These are phyloP conservation scores for Eucalyptus sp. DNA, from an alignment of 345 rosid species.

Conservation along the genomic window DNA sequence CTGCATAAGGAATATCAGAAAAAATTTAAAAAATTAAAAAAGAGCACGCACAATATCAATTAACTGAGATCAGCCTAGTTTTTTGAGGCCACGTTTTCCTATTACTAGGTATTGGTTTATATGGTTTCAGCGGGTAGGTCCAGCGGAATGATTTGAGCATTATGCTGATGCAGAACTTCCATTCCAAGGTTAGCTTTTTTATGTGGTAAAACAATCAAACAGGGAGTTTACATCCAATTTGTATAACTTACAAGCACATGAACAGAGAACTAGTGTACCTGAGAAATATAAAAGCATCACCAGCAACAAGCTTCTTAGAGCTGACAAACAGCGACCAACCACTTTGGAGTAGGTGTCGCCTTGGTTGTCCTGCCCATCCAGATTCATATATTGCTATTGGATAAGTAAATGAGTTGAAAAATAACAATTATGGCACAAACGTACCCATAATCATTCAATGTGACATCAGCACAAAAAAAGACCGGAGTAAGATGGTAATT, in stretches of 20 bases:
- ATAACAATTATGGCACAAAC: neutral
- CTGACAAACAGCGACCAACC: constrained; percentile 61
- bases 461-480: neutral
- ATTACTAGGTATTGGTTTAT: neutral
- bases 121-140: neutral
- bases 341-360: constrained; percentile 58
- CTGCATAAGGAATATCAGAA: constrained; percentile 4
- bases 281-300: constrained; percentile 58
- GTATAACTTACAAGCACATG: neutral
- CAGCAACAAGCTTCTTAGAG: constrained; percentile 55
- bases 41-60: neutral
- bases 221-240: neutral
- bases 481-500: neutral
- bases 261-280: constrained; percentile 11
- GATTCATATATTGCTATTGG: neutral
- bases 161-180: neutral
- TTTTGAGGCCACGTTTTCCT: neutral
- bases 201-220: neutral
- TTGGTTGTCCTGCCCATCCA: constrained; percentile 38
- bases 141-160: neutral
- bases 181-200: neutral
- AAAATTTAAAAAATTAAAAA: neutral
- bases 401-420: neutral
- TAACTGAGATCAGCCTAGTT: neutral
- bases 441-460: neutral